These are phyloP conservation scores for Suhomyces kilbournensis DNA, from an alignment of 805 yeast genomes.

Conservation along the genomic window DNA sequence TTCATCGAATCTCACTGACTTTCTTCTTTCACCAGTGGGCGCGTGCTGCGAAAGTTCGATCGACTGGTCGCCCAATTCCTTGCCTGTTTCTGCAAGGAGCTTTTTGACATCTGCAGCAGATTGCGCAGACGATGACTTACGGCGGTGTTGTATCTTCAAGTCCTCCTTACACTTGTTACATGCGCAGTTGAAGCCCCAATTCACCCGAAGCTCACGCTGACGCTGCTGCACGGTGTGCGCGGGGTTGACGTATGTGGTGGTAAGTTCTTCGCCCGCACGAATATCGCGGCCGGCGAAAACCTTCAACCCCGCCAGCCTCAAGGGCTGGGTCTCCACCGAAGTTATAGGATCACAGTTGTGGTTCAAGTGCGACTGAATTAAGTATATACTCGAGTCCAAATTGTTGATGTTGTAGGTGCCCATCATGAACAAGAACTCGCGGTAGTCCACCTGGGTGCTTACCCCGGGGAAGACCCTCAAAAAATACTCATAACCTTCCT, in stretches of 20 bases:
- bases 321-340: slow-evolving; percentile 42
- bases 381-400: slow-evolving; percentile 58
- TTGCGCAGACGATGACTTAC: slow-evolving; percentile 36
- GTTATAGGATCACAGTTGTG: slow-evolving; percentile 77
- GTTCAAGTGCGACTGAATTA: slow-evolving; percentile 66
- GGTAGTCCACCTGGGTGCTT: slow-evolving; percentile 34
- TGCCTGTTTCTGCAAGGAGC: slow-evolving; percentile 40
- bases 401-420: slow-evolving; percentile 78
- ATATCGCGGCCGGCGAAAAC: slow-evolving; percentile 55
- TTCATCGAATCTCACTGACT: slow-evolving; percentile 65
- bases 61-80: slow-evolving; percentile 37
- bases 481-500: slow-evolving; percentile 52
- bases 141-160: slow-evolving; percentile 39
- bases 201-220: slow-evolving; percentile 60
- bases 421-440: slow-evolving; percentile 56
- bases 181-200: slow-evolving; percentile 76
- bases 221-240: slow-evolving; percentile 59
- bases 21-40: slow-evolving; percentile 46
- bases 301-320: slow-evolving; percentile 52
- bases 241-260: slow-evolving; percentile 70
- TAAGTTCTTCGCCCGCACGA: slow-evolving; percentile 61
- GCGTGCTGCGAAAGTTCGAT: slow-evolving; percentile 47
- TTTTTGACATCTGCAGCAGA: slow-evolving; percentile 41
- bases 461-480: slow-evolving; percentile 44
- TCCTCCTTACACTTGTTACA: slow-evolving; percentile 68